A percentile compares a stretch with the other conserved stretches of the same genome.
Conservation (phyloP, 2,329 filamentous ascomycete genomes). For the Xylaria sp. region DNA sequence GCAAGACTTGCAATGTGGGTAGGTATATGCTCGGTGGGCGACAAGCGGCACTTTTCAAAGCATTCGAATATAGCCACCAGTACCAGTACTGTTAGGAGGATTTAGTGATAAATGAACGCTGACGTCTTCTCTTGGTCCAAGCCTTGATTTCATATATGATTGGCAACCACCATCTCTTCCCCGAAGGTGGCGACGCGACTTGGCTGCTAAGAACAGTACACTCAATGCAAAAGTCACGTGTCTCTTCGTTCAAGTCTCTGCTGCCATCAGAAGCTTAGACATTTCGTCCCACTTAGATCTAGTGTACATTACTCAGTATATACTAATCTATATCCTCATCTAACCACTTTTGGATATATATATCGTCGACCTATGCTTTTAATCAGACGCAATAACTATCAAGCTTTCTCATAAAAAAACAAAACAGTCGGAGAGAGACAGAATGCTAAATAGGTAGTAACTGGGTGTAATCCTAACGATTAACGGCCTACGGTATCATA, state of each 20-base stretch:
- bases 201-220: constrained; percentile 1
- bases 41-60: constrained; percentile 1
- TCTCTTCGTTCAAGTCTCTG: neutral
- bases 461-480: neutral
- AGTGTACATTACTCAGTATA: neutral
- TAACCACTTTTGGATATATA: constrained; percentile 21
- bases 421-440: neutral
- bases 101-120: constrained; percentile 9
- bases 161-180: neutral
- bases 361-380: too few relatives aligned
- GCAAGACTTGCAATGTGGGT: constrained; percentile 1
- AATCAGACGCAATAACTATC: too few relatives aligned
- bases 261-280: neutral
- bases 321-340: neutral
- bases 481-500: neutral
- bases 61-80: constrained; percentile 7
- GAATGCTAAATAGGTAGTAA: too few relatives aligned
- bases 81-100: constrained; percentile 9
- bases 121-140: neutral
- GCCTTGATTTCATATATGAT: neutral
- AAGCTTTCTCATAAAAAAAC: neutral
- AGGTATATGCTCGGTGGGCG: constrained; percentile 1
- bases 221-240: constrained; percentile 31
- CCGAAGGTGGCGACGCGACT: neutral
- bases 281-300: neutral